Percentiles rank a stretch among this genome's conserved stretches.
Conservation (phyloP, 495 filamentous ascomycete genomes). For the Podospora pseudocomata region DNA sequence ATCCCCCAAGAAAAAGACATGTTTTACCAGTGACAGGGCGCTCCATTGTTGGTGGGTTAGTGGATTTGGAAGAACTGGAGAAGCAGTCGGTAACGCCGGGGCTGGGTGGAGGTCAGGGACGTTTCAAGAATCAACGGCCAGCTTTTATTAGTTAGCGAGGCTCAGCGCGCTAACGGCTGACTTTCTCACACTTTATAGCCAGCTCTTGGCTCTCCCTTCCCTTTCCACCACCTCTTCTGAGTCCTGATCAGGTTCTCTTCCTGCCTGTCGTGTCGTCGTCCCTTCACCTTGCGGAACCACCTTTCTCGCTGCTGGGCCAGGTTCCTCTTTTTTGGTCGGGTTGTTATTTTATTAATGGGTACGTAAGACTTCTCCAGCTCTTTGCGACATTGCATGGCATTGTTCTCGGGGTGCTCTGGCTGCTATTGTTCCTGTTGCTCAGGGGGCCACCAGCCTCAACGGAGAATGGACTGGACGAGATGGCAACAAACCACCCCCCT, state of each 20-base stretch:
- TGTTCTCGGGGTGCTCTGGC: slow-evolving; percentile 3
- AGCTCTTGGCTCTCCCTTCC: slow-evolving; percentile 2
- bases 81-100: neutral
- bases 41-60: neutral
- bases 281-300: neutral
- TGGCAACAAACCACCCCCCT: neutral
- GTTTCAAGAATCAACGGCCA: slow-evolving; percentile 2
- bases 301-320: slow-evolving; percentile 10
- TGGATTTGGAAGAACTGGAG: neutral
- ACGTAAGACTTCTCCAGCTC: slow-evolving; percentile 2
- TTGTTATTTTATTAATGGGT: slow-evolving; percentile 9
- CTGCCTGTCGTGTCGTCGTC: slow-evolving; percentile 5
- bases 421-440: neutral
- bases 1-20: neutral
- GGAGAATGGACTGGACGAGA: neutral
- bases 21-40: neutral
- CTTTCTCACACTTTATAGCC: neutral
- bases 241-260: slow-evolving; percentile 1
- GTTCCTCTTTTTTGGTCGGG: slow-evolving; percentile 6
- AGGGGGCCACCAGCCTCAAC: neutral
- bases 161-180: slow-evolving; percentile 3
- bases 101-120: neutral
- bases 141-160: slow-evolving; percentile 2
- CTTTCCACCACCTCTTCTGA: neutral
- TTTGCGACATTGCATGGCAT: slow-evolving; percentile 7